These are phyloP conservation scores for Neofusicoccum parvum DNA, from an alignment of 2,329 filamentous ascomycete genomes.

Conservation along the genomic window DNA sequence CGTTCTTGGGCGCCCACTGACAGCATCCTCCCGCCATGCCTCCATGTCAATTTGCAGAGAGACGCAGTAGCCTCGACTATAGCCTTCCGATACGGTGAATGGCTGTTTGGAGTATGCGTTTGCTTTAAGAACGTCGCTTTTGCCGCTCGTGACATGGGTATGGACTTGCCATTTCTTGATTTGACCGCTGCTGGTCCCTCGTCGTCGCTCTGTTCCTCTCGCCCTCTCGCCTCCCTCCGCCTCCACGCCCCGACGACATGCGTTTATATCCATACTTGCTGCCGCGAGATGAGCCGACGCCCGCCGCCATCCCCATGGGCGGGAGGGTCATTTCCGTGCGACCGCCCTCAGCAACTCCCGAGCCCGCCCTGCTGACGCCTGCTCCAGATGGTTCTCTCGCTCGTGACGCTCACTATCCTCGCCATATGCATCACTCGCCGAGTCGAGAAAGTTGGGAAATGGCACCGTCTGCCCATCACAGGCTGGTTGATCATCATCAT, in stretches of 20 bases:
- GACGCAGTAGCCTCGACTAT: neutral
- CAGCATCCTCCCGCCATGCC: neutral
- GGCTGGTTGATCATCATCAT: conserved; percentile 56
- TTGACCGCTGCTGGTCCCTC: neutral
- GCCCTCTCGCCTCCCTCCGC: neutral
- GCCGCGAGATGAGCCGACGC: neutral
- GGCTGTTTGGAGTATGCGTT: neutral
- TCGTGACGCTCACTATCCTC: conserved; percentile 17
- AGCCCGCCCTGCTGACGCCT: neutral
- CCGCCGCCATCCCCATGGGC: conserved; percentile 28
- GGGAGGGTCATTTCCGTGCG: conserved; percentile 30
- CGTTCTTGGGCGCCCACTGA: neutral
- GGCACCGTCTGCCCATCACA: conserved; percentile 29
- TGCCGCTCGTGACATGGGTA: conserved; percentile 9
- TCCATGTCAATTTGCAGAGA: neutral
- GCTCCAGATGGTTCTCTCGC: conserved; percentile 9
- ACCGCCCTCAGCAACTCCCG: neutral
- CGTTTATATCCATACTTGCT: neutral
- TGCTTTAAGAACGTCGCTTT: conserved; percentile 2
- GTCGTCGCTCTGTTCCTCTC: neutral
- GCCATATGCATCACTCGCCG: conserved; percentile 28
- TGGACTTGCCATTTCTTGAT: conserved; percentile 6
- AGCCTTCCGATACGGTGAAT: conserved; percentile 5
- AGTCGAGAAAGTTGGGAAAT: conserved; percentile 28
- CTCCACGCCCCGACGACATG: neutral